These are phyloP conservation scores for Aspergillus panamensis DNA, from an alignment of 495 filamentous ascomycete genomes.

Conservation along the genomic window DNA sequence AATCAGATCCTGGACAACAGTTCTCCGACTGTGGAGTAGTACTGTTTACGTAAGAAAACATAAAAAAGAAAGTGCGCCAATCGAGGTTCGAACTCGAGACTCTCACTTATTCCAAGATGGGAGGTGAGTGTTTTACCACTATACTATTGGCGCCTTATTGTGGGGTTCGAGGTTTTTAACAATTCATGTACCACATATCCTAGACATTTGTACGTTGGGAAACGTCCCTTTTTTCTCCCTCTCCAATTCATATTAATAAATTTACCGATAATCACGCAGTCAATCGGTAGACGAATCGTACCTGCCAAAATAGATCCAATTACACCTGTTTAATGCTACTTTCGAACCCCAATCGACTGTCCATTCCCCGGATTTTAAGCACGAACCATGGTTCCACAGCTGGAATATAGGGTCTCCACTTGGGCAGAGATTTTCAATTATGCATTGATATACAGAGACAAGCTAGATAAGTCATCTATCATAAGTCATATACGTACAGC, in stretches of 20 bases:
- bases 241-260: background rate
- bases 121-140: conserved; percentile 9
- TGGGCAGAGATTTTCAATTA: too few species aligned
- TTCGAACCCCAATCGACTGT: background rate
- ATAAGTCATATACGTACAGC: too few species aligned
- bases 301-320: background rate
- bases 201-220: background rate
- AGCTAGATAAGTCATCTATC: too few species aligned
- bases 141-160: conserved; percentile 6
- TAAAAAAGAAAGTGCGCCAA: conserved; percentile 3
- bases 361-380: background rate
- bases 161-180: background rate
- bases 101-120: conserved; percentile 6
- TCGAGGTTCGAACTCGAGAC: conserved; percentile 10
- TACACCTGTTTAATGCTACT: background rate
- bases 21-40: background rate
- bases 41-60: background rate
- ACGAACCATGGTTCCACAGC: background rate
- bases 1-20: background rate
- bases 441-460: too few species aligned
- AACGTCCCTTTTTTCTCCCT: background rate
- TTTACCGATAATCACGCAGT: background rate
- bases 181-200: background rate
- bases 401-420: background rate
- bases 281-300: background rate